phyloP scores from a whole-genome alignment of 495 filamentous ascomycete genomes.

The Penicillium ucsense region DNA sequence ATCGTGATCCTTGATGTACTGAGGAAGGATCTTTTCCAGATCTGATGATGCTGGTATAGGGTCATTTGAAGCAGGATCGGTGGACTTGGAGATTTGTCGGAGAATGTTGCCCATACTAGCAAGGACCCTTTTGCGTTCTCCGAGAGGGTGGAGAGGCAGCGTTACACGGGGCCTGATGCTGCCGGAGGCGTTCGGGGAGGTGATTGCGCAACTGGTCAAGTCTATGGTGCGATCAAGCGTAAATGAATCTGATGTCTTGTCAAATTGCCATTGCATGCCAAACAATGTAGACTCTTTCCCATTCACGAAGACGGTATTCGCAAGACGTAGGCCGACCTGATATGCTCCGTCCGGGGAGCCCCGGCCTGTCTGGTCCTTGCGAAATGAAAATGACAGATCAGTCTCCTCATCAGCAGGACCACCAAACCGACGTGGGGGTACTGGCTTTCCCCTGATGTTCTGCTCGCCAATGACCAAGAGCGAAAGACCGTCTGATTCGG shows the following conservation, averaged over 20 bases:
- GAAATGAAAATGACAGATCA: constrained; percentile 22
- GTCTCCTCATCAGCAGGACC: constrained; percentile 24
- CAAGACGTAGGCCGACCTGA: constrained; percentile 49
- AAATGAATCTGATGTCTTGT: constrained; percentile 13
- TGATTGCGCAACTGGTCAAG: constrained; percentile 23
- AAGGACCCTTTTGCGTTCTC: constrained; percentile 50
- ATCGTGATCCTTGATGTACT: constrained; percentile 42
- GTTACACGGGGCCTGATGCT: constrained; percentile 15
- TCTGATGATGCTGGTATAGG: constrained; percentile 63
- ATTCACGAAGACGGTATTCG: constrained; percentile 69
- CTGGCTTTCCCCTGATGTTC: constrained; percentile 23
- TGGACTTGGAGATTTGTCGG: constrained; percentile 47
- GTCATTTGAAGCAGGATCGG: constrained; percentile 27
- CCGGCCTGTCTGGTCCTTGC: not conserved
- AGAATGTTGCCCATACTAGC: constrained; percentile 76
- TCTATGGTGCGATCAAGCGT: constrained; percentile 16
- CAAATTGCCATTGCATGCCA: constrained; percentile 43
- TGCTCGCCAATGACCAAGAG: constrained; percentile 18
- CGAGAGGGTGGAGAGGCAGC: constrained; percentile 55
- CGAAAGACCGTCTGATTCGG: constrained; percentile 27
- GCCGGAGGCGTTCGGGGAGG: constrained; percentile 6
- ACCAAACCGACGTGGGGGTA: constrained; percentile 22
- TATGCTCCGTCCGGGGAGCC: constrained; percentile 4
- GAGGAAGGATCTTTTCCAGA: constrained; percentile 56
- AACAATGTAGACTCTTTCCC: constrained; percentile 54